A percentile compares a stretch with the other conserved stretches of the same genome.
Conservation (phyloP, 768 basidiomycete genomes). For the Clathrus columnatus region DNA sequence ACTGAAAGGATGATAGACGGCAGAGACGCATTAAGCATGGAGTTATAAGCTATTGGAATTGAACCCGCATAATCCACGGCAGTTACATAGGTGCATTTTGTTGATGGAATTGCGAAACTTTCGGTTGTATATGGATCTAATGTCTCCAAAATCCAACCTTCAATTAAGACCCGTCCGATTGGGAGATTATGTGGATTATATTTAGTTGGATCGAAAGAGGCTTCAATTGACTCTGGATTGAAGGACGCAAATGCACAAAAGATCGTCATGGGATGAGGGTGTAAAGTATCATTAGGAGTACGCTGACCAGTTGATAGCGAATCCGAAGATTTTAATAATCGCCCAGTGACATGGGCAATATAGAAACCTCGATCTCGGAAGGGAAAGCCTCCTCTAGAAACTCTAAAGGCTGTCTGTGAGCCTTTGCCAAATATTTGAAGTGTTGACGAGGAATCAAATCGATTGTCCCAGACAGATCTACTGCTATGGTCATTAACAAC, state of each 20-base stretch:
- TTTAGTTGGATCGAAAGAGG: slow-evolving; percentile 51
- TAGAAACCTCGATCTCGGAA: slow-evolving; percentile 87
- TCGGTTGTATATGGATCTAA: slow-evolving; percentile 92
- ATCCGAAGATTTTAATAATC: slow-evolving; percentile 20
- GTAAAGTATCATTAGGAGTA: slow-evolving; percentile 28
- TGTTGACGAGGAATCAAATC: slow-evolving; percentile 58
- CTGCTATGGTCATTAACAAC: slow-evolving; percentile 63
- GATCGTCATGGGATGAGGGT: slow-evolving; percentile 50
- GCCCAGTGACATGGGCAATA: slow-evolving; percentile 63
- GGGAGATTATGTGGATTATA: slow-evolving; percentile 72
- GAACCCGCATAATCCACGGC: slow-evolving; percentile 83
- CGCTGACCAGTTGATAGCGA: slow-evolving; percentile 22
- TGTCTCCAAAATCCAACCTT: slow-evolving; percentile 95
- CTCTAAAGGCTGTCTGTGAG: slow-evolving; percentile 61
- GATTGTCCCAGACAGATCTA: slow-evolving; percentile 80
- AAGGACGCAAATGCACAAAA: slow-evolving; percentile 82
- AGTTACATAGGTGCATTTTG: slow-evolving; percentile 74
- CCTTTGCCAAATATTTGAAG: slow-evolving; percentile 76
- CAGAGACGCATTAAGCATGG: slow-evolving; percentile 72
- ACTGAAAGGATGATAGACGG: slow-evolving; percentile 65
- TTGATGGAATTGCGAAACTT: slow-evolving; percentile 90
- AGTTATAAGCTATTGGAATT: slow-evolving; percentile 77
- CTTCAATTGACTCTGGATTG: slow-evolving; percentile 50
- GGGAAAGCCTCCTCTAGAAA: slow-evolving; percentile 75
- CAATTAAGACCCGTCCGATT: slow-evolving; percentile 73